Base-by-base conservation (phyloP, 2,329 filamentous ascomycete genomes). In the Dactylellina leptospora region DNA sequence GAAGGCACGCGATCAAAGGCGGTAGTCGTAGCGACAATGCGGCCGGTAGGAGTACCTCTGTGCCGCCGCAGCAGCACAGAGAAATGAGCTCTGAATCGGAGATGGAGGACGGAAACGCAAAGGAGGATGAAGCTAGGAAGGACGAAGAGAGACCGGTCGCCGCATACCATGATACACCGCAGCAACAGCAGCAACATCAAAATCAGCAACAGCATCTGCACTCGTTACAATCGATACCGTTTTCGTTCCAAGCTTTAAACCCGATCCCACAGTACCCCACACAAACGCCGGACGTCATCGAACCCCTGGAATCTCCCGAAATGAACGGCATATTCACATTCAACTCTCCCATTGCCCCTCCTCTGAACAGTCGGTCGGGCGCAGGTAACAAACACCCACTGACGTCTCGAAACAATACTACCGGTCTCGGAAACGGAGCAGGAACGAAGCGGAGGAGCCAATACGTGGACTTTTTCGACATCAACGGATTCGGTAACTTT, bases 61-160 rank as follows among this genome's bases (percentile, higher is more conserved):
- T 64, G 30, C 59, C 68, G 3, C 53, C 68, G 5, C 59, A 55
- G 40, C 68, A 72, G 40, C 59, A 64, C 36, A 40, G 68, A 18
- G 68, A 72, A 27, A 72, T 72, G 68, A 72, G 68, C 18, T 33
- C 68, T 16, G 68, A 64, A 23, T 59, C 53, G 13, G 68, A 72
- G 11, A 64, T 64, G 54, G 68, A 72, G 9, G 68, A 64, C 36
- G 27, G 23, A 2, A 63, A 54, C 27, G 42, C 28, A 10, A 72
- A 72, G 25, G 66, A 71, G 11, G 66, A 62, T 33, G 66, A 71
- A 23, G 10, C 30, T 3, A 56, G 51, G 40, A 44, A 30, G 28
- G 51, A 63, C 20, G 66, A 71, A 13, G n/a, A 25, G 4, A 48
- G 36, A 9, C 11, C 8, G 5, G 54, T 58, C 22, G 18, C 28